phyloP scores from a whole-genome alignment of 2,329 filamentous ascomycete genomes.

The Rhexocercosporidium sp. region DNA sequence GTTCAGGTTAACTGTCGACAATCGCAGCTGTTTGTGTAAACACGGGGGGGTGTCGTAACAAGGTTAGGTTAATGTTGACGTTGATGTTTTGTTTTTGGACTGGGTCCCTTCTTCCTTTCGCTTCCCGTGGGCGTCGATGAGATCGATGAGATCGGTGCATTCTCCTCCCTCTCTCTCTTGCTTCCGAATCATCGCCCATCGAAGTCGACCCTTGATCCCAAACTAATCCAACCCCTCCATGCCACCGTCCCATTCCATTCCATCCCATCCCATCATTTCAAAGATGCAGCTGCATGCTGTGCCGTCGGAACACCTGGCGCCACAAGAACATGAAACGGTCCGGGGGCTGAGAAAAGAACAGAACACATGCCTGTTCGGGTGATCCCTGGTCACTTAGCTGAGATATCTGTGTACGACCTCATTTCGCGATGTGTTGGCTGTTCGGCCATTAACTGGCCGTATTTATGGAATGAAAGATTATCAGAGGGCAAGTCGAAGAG shows the following conservation, averaged over 20 bases:
- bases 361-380: slow-evolving; percentile 5
- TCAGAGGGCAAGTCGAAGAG: not conserved
- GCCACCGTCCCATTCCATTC: not conserved
- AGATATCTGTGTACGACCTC: slow-evolving; percentile 5
- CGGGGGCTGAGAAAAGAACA: slow-evolving; percentile 12
- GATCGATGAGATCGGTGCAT: slow-evolving; percentile 4
- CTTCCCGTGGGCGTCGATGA: not conserved
- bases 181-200: not conserved
- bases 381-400: slow-evolving; percentile 8
- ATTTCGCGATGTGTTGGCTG: slow-evolving; percentile 8
- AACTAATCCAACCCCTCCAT: not conserved
- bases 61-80: not conserved
- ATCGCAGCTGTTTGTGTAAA: slow-evolving; percentile 3
- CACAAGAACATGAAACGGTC: slow-evolving; percentile 21
- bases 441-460: not conserved
- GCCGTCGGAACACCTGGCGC: slow-evolving; percentile 18
- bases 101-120: not conserved
- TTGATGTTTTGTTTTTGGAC: not conserved
- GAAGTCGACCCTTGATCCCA: not conserved
- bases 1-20: not conserved
- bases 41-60: too few relatives aligned
- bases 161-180: not conserved
- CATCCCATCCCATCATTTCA: not conserved
- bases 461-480: not conserved
- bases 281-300: slow-evolving; percentile 16